phyloP scores from a whole-genome alignment of 495 filamentous ascomycete genomes.

The Xanthoparmelia taractica region DNA sequence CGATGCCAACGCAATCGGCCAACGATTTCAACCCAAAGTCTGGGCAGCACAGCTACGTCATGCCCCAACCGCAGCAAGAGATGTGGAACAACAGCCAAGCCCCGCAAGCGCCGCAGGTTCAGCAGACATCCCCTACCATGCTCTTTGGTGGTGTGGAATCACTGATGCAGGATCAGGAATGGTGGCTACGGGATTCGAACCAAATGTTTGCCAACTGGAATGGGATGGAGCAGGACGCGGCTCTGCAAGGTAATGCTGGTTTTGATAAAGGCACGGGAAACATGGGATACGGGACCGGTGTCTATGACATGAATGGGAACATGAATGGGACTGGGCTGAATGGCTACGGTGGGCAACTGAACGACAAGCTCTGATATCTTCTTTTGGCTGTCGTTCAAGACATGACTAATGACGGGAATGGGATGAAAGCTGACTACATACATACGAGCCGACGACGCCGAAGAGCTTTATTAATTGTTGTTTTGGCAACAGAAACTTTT shows the following conservation, averaged over 20 bases:
- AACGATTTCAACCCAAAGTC: background rate
- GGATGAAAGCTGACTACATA: no score
- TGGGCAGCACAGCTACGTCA: constrained; percentile 3
- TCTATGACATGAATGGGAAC: background rate
- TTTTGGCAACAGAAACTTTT: no score
- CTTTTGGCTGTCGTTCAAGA: background rate
- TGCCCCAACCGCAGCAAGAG: constrained; percentile 14
- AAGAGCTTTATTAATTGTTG: no score
- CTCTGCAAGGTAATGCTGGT: constrained; percentile 9
- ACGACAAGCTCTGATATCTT: background rate
- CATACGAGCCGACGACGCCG: no score
- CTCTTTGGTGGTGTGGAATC: constrained; percentile 42
- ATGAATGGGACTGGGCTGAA: constrained; percentile 6
- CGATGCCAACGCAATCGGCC: constrained; percentile 3
- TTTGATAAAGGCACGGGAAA: constrained; percentile 13
- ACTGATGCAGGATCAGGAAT: constrained; percentile 49
- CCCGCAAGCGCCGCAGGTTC: constrained; percentile 8
- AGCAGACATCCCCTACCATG: constrained; percentile 21
- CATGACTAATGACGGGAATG: background rate
- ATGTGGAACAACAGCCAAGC: constrained; percentile 3
- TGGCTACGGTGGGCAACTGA: background rate
- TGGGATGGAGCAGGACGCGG: constrained; percentile 21
- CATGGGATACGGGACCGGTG: constrained; percentile 5
- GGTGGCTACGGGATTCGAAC: constrained; percentile 49
- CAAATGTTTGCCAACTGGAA: constrained; percentile 45